Conservation (phyloP, 1,284 basidiomycete genomes). For the Trametes hirsuta region DNA sequence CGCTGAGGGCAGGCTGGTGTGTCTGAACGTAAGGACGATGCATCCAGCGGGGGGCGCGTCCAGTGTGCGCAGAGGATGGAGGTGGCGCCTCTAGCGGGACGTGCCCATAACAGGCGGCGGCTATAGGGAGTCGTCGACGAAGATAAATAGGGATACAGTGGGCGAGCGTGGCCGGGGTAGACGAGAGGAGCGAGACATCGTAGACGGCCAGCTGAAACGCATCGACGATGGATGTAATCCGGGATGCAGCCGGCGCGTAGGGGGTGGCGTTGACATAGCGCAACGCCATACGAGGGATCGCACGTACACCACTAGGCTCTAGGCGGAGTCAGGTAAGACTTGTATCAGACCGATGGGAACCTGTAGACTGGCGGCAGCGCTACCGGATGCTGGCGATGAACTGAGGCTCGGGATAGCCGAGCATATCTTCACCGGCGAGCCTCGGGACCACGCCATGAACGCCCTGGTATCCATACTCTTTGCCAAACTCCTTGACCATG, state of each 20-base stretch:
- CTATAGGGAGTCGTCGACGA: constrained; percentile 2
- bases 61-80: not conserved
- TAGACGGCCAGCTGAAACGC: constrained; percentile 1
- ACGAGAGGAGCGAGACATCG: constrained; percentile 5
- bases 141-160: constrained; percentile 17
- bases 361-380: not conserved
- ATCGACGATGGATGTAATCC: not conserved
- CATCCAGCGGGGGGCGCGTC: constrained; percentile 9
- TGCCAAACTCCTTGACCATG: constrained; percentile 79
- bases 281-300: not conserved
- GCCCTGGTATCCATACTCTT: constrained; percentile 69
- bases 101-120: constrained; percentile 5
- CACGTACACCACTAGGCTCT: constrained; percentile 4
- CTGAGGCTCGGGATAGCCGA: constrained; percentile 18
- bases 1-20: constrained; percentile 2
- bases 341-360: not conserved
- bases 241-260: constrained; percentile 2
- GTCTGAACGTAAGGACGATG: constrained; percentile 11
- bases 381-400: constrained; percentile 15
- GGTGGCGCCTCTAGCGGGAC: not conserved
- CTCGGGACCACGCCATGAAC: constrained; percentile 71
- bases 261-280: not conserved
- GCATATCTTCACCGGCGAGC: constrained; percentile 35
- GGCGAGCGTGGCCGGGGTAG: constrained; percentile 1
- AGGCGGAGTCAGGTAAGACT: not conserved